Percentiles rank a stretch among this genome's conserved stretches.
phyloP scores from a whole-genome alignment of 1,284 basidiomycete genomes.

The Ustilago esculenta region DNA sequence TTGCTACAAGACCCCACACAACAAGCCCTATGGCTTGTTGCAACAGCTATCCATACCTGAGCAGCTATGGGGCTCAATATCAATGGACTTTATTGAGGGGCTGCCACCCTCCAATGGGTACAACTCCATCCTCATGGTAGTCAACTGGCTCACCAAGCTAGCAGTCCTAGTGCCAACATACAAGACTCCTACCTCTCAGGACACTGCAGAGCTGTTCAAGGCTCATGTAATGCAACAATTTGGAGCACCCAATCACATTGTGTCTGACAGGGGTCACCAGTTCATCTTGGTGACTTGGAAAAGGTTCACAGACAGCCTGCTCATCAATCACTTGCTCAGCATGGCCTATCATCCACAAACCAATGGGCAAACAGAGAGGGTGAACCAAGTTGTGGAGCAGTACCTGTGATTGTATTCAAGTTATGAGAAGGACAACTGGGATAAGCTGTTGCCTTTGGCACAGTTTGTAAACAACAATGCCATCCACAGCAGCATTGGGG shows the following conservation, averaged over 20 bases:
- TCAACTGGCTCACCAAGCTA: no score
- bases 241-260: no score
- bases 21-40: slow-evolving; percentile 66
- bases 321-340: slow-evolving; percentile 55
- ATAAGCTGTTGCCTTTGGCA: neutral
- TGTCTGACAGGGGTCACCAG: no score
- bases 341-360: slow-evolving; percentile 67
- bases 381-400: slow-evolving; percentile 68
- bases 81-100: slow-evolving; percentile 70
- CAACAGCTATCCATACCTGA: slow-evolving; percentile 65
- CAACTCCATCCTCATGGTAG: no score
- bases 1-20: slow-evolving; percentile 62
- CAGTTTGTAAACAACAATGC: slow-evolving; percentile 4
- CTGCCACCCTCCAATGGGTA: no score
- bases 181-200: no score
- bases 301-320: slow-evolving; percentile 46
- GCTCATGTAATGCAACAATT: no score
- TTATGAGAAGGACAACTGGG: slow-evolving; percentile 30
- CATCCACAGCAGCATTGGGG: neutral
- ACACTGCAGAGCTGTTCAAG: no score
- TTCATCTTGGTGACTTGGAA: slow-evolving; percentile 65
- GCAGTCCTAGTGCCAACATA: no score
- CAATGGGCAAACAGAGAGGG: slow-evolving; percentile 70
- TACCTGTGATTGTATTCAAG: slow-evolving; percentile 52
- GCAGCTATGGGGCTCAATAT: slow-evolving; percentile 68